Base-by-base conservation (phyloP, 1,284 basidiomycete genomes). In the Boletus smithii region DNA sequence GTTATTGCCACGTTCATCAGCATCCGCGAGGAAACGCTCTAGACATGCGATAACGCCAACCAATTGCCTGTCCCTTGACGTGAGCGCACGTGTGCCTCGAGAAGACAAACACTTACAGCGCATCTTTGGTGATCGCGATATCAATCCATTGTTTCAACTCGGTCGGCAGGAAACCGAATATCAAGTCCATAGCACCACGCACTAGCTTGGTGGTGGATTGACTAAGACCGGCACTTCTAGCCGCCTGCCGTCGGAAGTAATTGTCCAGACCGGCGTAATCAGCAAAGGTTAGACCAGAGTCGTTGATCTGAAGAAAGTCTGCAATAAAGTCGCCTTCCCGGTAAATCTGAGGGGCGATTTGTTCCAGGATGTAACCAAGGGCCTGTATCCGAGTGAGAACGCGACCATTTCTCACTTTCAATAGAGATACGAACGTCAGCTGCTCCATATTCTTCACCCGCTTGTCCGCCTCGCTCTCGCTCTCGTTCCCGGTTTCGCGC, bases 231-330 rank as follows among this genome's bases (percentile, higher is more conserved):
- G 78, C 75, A 38, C 79, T 75, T n/a, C 87, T 75, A 8, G 87
- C 77, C 3, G 95, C 95, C 60, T 97, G 89, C 31, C 95, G 77
- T 20, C 91, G 78, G 74, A 97, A 98, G 69, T 97, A 98, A 46
- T 85, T 90, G 64, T 98, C 95, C 51, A 99, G 72, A 40, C 86
- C 84, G 82, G 94, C 91, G 60, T 97, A 95, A 69, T 98, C 95
- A 8, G 95, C 95, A 68, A 94, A 99, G 0, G 95, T 97, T 16
- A 91, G 76, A 20, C 83, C 83, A 36, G 84, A 81, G 60, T 95
- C 91, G 54, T 89, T 87, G 62, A 97, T 88, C 63, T 95, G 93
- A 36, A 99, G 72, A 65, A 98, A 94, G 57, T 95, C 90, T 8
- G 85, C 80, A 53, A 98, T 84, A 68, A 98, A 98, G 14, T 84